Base-by-base conservation (phyloP, 2,329 filamentous ascomycete genomes). In the Fusarium haematococcum region DNA sequence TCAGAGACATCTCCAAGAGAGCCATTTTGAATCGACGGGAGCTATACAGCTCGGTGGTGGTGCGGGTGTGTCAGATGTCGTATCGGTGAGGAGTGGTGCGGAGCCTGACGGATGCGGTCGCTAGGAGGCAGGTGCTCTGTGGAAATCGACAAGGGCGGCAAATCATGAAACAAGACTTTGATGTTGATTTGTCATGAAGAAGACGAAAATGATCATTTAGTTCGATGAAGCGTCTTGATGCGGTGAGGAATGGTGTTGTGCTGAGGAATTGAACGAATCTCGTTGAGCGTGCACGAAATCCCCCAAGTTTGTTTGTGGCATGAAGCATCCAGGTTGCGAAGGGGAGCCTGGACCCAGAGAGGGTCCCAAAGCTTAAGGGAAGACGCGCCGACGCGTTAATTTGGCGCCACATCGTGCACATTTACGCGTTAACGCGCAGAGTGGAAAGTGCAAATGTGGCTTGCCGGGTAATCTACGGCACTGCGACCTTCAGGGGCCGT, bases 1-100 rank as follows among this genome's bases (percentile, higher is more conserved):
- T 89, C 14, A 83, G 80, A 20, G 87, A 86, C 78, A 88, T 82
- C 63, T 84, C 81, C 52, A 84, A 80, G 30, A 89, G 81, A 78
- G 88, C 84, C 87, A 89, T 89, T 71, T 66, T 58, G 62, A 67
- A 43, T 32, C 65, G 23, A 63, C 41, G 20, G 2, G 70, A 65
- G 71, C 58, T 58, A 39, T n/a, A 25, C 32, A 56, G 60, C 66
- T 70, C 52, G 11, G 64, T 30, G 52, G 30, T 18, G 39, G 11
- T 57, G 67, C 63, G 60, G 48, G 32, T 48, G 25, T 32, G 23
- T 50, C 58, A 52, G 45, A 35, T 23, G 32, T 37, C 20, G 43
- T 35, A 23, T 23, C 65, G 30, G 37, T 58, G 20, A 35, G 37
- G 13, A 33, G 20, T 27, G 33, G 32, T 48, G 65, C 32, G 48